Conservation (phyloP, 257 asterid species). For the Nicotiana attenuata region DNA sequence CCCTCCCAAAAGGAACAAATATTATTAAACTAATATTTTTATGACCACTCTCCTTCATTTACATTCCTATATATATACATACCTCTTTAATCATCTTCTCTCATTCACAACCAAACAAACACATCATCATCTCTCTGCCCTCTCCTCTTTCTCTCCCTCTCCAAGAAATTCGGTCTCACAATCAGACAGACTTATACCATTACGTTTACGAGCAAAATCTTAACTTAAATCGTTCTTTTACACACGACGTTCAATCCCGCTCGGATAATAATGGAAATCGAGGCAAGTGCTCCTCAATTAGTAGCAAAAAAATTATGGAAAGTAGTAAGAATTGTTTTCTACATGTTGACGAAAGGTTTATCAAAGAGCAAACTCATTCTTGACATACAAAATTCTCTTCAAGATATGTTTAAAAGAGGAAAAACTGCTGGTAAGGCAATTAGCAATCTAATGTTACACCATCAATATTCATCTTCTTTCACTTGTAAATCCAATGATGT, state of each 20-base stretch:
- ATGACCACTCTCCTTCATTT: not conserved
- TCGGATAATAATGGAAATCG: constrained; percentile 24
- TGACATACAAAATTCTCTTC: constrained; percentile 24
- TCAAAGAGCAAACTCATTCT: constrained; percentile 23
- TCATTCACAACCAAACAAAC: constrained; percentile 15
- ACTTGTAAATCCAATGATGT: constrained; percentile 27
- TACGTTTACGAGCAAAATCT: accelerated
- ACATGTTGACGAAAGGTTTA: constrained; percentile 39
- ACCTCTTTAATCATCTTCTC: constrained; percentile 8
- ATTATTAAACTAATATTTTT: not conserved
- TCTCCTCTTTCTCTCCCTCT: not conserved
- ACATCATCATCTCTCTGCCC: not conserved
- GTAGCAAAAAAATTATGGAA: constrained; percentile 26
- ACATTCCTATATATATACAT: constrained; percentile 13
- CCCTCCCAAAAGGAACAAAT: too few species aligned
- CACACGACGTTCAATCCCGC: too few species aligned
- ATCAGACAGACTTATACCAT: not conserved
- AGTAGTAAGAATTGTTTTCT: constrained; percentile 19
- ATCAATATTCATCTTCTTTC: constrained; percentile 19
- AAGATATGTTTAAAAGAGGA: constrained; percentile 22
- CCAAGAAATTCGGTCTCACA: not conserved
- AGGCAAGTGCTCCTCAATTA: constrained; percentile 11
- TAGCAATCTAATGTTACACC: constrained; percentile 22
- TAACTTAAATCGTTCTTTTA: too few species aligned
- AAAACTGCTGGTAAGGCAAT: constrained; percentile 37